Conservation (phyloP, 805 yeast species). For the Monosporozyma solicola region DNA sequence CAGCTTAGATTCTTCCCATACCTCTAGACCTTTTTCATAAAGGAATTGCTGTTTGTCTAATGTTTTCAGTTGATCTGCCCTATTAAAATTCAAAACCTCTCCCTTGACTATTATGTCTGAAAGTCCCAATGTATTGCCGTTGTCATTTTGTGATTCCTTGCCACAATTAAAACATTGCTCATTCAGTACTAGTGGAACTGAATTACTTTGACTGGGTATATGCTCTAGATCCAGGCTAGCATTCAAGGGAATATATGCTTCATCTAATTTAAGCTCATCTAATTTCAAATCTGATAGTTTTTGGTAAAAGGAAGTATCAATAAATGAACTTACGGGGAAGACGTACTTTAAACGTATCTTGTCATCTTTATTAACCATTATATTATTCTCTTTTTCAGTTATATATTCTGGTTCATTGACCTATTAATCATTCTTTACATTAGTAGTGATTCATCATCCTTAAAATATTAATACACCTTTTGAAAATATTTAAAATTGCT, state of each 20-base stretch:
- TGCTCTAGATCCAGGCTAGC: constrained; percentile 20
- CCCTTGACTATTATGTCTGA: constrained; percentile 29
- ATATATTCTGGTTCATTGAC: not conserved
- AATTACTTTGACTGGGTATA: constrained; percentile 9
- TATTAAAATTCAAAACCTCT: constrained; percentile 54
- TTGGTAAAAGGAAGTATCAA: constrained; percentile 82
- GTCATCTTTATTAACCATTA: not conserved
- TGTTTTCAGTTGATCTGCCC: constrained; percentile 74
- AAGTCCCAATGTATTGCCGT: constrained; percentile 1
- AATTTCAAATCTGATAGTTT: constrained; percentile 64
- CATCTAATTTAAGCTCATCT: constrained; percentile 53
- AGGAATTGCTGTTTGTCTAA: constrained; percentile 55
- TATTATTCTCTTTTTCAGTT: not conserved
- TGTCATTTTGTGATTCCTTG: not conserved
- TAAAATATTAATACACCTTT: not conserved
- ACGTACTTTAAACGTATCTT: constrained; percentile 20
- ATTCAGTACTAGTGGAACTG: constrained; percentile 19
- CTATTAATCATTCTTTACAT: not conserved
- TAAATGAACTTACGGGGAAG: constrained; percentile 54
- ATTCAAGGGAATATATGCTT: constrained; percentile 20
- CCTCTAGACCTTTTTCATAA: constrained; percentile 31
- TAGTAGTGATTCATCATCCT: not conserved
- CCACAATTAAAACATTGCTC: constrained; percentile 28
- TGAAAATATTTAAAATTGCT: not conserved
- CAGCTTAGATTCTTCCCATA: constrained; percentile 21